Evolutionary conservation across 2,329 filamentous ascomycete genomes (phyloP).

Genomic region (Ophiosphaerella narmari): DNA sequence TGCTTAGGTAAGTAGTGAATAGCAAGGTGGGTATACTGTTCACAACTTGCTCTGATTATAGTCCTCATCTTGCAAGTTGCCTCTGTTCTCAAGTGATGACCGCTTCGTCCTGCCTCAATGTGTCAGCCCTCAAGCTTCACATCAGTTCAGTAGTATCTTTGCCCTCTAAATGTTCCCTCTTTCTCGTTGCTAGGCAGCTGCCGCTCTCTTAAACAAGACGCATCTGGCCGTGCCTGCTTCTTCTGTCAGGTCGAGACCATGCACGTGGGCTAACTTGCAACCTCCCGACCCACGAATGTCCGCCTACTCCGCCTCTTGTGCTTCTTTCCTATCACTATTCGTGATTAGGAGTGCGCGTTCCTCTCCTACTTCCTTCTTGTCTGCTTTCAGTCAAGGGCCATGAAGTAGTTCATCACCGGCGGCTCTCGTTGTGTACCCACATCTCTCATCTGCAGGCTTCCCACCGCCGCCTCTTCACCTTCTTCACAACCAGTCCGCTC

Average conservation of each 20-base stretch:
- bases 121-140: too few relatives aligned
- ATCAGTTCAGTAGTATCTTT: neutral
- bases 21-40: neutral
- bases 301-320: constrained; percentile 24
- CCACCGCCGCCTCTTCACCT: constrained; percentile 37
- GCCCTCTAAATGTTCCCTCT: neutral
- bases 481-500: constrained; percentile 42
- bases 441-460: constrained; percentile 28
- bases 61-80: neutral
- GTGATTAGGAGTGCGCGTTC: constrained; percentile 10
- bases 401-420: constrained; percentile 10
- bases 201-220: constrained; percentile 57
- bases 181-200: constrained; percentile 77
- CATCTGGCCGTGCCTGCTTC: constrained; percentile 53
- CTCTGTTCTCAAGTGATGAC: too few relatives aligned
- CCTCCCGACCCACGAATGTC: constrained; percentile 32
- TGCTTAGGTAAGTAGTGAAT: constrained; percentile 34
- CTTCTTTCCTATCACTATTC: constrained; percentile 30
- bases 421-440: constrained; percentile 30
- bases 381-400: constrained; percentile 21
- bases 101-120: too few relatives aligned
- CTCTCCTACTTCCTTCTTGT: constrained; percentile 18
- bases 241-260: constrained; percentile 26
- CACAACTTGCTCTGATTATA: neutral
- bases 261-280: constrained; percentile 38